Evolutionary conservation across 1,139 yeast genomes (phyloP).

Genomic region (Zygoascus meyerae): DNA sequence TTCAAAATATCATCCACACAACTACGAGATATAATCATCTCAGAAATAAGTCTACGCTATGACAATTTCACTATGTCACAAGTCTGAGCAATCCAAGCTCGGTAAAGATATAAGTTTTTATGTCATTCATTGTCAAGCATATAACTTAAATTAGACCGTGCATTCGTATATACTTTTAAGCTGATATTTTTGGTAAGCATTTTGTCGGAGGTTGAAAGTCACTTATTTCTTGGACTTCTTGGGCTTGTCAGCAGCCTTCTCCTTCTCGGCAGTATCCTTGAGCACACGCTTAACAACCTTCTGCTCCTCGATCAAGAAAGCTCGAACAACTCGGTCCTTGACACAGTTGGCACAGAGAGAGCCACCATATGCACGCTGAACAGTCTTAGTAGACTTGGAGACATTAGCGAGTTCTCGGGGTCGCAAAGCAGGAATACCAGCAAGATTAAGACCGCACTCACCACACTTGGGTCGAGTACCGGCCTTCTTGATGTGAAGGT

Average conservation of each 20-base stretch:
- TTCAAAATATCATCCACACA: too few species aligned
- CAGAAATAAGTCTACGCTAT: too few species aligned
- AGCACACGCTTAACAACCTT: slow-evolving; percentile 98
- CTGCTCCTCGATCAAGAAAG: slow-evolving; percentile 99
- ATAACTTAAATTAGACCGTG: slow-evolving; percentile 3
- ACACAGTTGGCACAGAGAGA: slow-evolving; percentile 98
- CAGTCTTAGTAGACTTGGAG: slow-evolving; percentile 96
- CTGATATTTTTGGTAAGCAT: slow-evolving; percentile 4
- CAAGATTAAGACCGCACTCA: slow-evolving; percentile 90
- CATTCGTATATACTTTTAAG: slow-evolving; percentile 10
- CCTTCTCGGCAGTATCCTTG: slow-evolving; percentile 89
- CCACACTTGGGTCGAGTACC: slow-evolving; percentile 98
- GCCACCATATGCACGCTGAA: slow-evolving; percentile 99
- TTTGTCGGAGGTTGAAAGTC: neutral
- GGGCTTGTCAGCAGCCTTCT: slow-evolving; percentile 53
- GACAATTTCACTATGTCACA: too few species aligned
- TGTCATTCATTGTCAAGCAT: too few species aligned
- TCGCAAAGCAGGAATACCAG: slow-evolving; percentile 87
- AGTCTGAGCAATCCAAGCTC: too few species aligned
- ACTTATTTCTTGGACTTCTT: slow-evolving; percentile 28
- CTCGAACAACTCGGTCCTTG: slow-evolving; percentile 97
- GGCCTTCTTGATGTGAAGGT: slow-evolving; percentile 93
- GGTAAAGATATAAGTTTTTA: too few species aligned
- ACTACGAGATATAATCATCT: too few species aligned
- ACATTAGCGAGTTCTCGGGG: slow-evolving; percentile 96